Evolutionary conservation across 352 stramenopile species (phyloP), one percentile per base, ranked within the genome.

Genomic region (Phytopythium chamaehyphon): DNA sequence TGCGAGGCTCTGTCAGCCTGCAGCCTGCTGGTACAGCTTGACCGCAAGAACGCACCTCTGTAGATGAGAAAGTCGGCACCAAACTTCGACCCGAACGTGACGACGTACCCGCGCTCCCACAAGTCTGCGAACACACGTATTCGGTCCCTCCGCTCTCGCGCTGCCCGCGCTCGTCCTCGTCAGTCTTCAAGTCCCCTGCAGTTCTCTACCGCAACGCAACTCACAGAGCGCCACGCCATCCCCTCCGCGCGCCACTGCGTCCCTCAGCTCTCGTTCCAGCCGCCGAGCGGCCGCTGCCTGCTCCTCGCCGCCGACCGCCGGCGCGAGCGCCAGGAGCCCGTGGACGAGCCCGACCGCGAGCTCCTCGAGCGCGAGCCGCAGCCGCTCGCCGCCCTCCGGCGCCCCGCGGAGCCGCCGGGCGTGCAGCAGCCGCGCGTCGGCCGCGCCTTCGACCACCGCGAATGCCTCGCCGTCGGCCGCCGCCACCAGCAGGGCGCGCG

Each of bases 51-150:
- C 50, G 39, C 51, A 90, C 80, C 74, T 64, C 81, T 67, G 54
- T 93, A 93, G 19, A 89, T 64, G 46, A 93, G 66, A 46, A 86
- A 90, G 40, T 93, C 80, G 4, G 76, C 77, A n/a, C 77, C 79
- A 50, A 93, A 93, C 60, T 93, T 93, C 36, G 80, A 88, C 15
- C 77, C 83, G 21, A 78, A 80, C 8, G 80, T 79, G 33, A 93
- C 76, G 40, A 76, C 63, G 40, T 86, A 86, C 10, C 75, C 75
- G 45, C 72, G 61, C 23, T 69, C 57, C 83, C 83, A 93, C 4
- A 91, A 55, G 40, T 93, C 76, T 0, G 22, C 49, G 47, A 87
- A 91, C n/a, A 91, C 71, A 22, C 54, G 66, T 21, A 86, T 28
- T 15, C 68, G 69, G 15, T 57, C 37, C 21, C 35, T 47, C n/a